Evolutionary conservation across 1,139 yeast genomes (phyloP).

Genomic region (Yamadazyma dendronema): DNA sequence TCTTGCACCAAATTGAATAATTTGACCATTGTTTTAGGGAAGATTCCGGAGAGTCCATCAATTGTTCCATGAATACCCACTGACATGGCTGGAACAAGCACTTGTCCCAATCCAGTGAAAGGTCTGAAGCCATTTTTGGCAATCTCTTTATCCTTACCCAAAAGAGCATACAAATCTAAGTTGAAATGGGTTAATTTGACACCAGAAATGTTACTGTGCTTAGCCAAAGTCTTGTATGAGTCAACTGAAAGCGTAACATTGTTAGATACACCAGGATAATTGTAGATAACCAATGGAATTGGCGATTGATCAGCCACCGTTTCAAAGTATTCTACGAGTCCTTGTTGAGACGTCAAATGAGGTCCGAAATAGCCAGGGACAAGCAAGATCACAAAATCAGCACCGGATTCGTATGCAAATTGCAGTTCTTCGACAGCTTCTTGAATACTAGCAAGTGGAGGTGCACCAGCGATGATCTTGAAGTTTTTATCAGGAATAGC

Average conservation of each 20-base stretch:
- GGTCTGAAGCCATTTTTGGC: constrained; percentile 33
- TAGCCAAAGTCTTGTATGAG: constrained; percentile 29
- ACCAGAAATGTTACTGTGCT: constrained; percentile 36
- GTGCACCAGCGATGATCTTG: constrained; percentile 36
- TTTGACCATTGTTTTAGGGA: constrained; percentile 38
- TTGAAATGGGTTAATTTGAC: constrained; percentile 42
- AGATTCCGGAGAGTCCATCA: constrained; percentile 44
- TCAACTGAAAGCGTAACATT: constrained; percentile 33
- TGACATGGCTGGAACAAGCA: constrained; percentile 40
- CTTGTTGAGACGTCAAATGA: constrained; percentile 30
- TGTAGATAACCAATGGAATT: constrained; percentile 35
- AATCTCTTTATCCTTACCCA: constrained; percentile 33
- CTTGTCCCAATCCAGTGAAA: constrained; percentile 51
- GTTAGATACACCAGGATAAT: constrained; percentile 41
- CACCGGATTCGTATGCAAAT: constrained; percentile 31
- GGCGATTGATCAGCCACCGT: constrained; percentile 29
- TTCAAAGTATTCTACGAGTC: constrained; percentile 32
- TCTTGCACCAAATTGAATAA: constrained; percentile 26
- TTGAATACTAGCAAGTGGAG: constrained; percentile 24
- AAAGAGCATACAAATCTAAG: constrained; percentile 33
- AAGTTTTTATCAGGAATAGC: constrained; percentile 27
- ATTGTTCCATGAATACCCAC: constrained; percentile 47
- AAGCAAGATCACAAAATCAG: constrained; percentile 30
- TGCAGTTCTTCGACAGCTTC: constrained; percentile 32
- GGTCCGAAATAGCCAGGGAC: constrained; percentile 37